A percentile compares a stretch with the other conserved stretches of the same genome.
These are phyloP conservation scores for Ustilago loliicola DNA, from an alignment of 1,284 basidiomycete genomes.

Conservation along the genomic window DNA sequence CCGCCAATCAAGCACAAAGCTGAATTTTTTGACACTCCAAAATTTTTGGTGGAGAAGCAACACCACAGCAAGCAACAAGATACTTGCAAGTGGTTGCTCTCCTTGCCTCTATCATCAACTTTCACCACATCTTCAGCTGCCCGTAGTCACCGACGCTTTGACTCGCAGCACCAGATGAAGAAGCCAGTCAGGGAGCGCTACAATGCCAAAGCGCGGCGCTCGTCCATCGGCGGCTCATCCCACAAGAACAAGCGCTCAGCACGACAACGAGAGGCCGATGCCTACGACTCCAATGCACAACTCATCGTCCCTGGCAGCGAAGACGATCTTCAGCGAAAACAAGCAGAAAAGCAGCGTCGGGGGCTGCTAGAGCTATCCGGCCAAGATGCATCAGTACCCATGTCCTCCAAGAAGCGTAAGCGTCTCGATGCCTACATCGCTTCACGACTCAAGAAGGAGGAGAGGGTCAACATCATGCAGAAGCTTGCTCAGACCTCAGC, in stretches of 20 bases:
- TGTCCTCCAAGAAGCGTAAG: conserved; percentile 70
- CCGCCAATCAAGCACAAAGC: background rate
- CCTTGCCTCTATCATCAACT: conserved; percentile 12
- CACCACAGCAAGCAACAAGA: background rate
- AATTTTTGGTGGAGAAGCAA: conserved; percentile 4
- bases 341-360: conserved; percentile 51
- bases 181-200: conserved; percentile 59
- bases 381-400: conserved; percentile 50
- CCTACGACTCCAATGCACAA: conserved; percentile 59
- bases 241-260: conserved; percentile 65
- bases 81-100: background rate
- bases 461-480: conserved; percentile 62
- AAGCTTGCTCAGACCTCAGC: conserved; percentile 64
- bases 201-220: conserved; percentile 68
- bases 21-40: background rate
- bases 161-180: conserved; percentile 32
- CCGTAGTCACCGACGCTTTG: background rate
- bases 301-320: conserved; percentile 61
- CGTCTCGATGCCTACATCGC: conserved; percentile 70
- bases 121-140: background rate
- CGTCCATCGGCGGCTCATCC: conserved; percentile 63
- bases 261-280: conserved; percentile 45
- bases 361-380: conserved; percentile 53
- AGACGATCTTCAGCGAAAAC: conserved; percentile 38
- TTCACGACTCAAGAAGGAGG: conserved; percentile 69